Base-by-base conservation (phyloP, 1,139 yeast species). In the Zygosaccharomyces sapae region DNA sequence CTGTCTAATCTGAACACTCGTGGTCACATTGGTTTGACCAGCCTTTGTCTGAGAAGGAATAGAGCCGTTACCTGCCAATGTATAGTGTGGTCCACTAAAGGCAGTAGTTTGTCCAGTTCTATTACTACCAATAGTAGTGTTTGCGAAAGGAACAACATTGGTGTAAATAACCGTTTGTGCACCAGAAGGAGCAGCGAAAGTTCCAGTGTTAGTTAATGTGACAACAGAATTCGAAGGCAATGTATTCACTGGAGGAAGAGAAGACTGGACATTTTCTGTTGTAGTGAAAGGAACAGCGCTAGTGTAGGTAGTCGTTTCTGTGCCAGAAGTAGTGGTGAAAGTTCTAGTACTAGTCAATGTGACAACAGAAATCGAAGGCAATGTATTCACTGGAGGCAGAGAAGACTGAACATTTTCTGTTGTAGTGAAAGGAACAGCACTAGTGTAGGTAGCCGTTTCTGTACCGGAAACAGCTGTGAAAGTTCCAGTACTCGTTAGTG, bases 401-500 rank as follows among this genome's bases (percentile, higher is more conserved):
- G n/a, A 5, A 8, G 30, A 12, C 9, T 27, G 30, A 8, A 4
- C n/a, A 27, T 9, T 27, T 4, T 9, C 30, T 9, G 8, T 9
- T 9, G 9, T 27, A 8, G 30, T 27, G 8, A 27, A 27, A 27
- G 5, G n/a, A n/a, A n/a, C n/a, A n/a, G n/a, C n/a, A n/a, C n/a
- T n/a, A n/a, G n/a, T n/a, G n/a, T n/a, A n/a, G n/a, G n/a, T n/a
- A n/a, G n/a, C n/a, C n/a, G n/a, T n/a, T n/a, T n/a, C n/a, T n/a
- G 46, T 33, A 24, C 38, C 19, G 31, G 40, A 33, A 10, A 47
- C 18, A n/a, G 49, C 41, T 12, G 39, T 31, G 34, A 31, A 31
- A 4, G 16, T n/a, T n/a, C 16, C n/a, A 12, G 37, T 34, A 13
- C 24, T 34, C 20, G 37, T 34, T 3, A 12, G 24, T 9, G 37